Base-by-base conservation (phyloP, 306 rosid genomes). In the Trifolium subterraneum region DNA sequence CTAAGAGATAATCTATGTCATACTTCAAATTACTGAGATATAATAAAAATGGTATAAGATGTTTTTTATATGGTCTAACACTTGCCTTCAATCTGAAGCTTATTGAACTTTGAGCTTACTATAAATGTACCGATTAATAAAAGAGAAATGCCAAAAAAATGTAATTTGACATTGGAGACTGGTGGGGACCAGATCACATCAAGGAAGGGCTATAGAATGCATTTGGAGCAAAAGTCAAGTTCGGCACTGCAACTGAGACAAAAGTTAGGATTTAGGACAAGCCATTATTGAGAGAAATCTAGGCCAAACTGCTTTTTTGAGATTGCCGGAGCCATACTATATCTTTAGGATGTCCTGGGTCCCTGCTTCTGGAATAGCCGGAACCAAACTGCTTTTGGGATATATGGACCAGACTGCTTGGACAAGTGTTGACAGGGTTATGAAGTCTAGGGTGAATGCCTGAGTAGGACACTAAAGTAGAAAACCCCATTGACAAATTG, bases 1-100 rank as follows among this genome's bases (percentile, higher is more conserved):
- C 68, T 33, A 35, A 63, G 42, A 59, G 66, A 31, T 60, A 31
- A 35, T 62, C 68, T n/a, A 18, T 62, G 45, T 33, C 47, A 62
- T 62, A 62, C 39, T 60, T 14, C 18, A 60, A 60, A 60, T 25
- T 14, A 60, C 18, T 60, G 22, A 60, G 41, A 60, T 60, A 60
- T 60, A 60, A 29, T 35, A 33, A 36, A 63, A 19, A 36, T 36
- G 7, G n/a, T 36, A 16, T 61, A 16, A 63, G 15, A 35, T 20
- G 11, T 19, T 64, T 64, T 64, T 19, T 44, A 38, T 64, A 64
- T 35, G 4, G 13, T 35, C 47, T 62, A 16, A 9, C 68, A 62
- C 68, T 56, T 22, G 4, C n/a, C 36, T 29, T 58, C 38, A 25
- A 58, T 38, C 36, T 25, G 15, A 22, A 56, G 15, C n/a, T 23